Evolutionary conservation across 768 basidiomycete genomes (phyloP), one percentile per base, ranked within the genome.

Genomic region (Saitozyma sp.): DNA sequence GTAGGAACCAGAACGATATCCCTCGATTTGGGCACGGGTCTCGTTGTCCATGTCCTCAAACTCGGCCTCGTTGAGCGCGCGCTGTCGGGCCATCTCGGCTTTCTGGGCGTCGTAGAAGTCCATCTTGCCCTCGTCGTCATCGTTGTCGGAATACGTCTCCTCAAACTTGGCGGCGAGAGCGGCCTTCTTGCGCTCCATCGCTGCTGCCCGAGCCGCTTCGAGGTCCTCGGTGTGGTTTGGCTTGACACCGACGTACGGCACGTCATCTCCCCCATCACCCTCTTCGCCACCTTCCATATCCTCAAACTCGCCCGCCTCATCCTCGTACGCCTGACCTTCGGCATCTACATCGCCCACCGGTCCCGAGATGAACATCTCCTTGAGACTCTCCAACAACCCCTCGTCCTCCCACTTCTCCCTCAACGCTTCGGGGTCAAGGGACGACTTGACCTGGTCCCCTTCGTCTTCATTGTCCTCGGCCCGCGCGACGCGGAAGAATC

Each of bases 31-130:
- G 0, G 87, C 85, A 20, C 95, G 87, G 8, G 89, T 82, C 63
- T 90, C 89, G 6, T 86, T 80, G 66, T 92, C 88, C 59, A 93
- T 82, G 19, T 84, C 86, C 52, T 85, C 86, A 76, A 98, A 95
- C 51, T 85, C 85, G 80, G 95, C 95, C 50, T 84, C 85, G 80
- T 96, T 96, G 58, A 94, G 82, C 56, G 86, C 84, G 38, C 88
- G 86, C 73, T 96, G 93, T 9, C 85, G 84, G 19, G 91, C 86
- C 74, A 99, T 90, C 73, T 93, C 92, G 17, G 90, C 90, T 81
- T 97, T 99, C 78, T 89, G 88, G 74, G 89, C 86, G 54, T 88
- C 86, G 82, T 96, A 99, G 73, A 96, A 96, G 73, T 92, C 91
- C 77, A 86, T 80, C 70, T 90, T 89, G 39, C 77, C 80, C 16